A percentile compares a stretch with the other conserved stretches of the same genome.
Conservation (phyloP, 441 rosid genomes). For the Arabidopsis lyrata region DNA sequence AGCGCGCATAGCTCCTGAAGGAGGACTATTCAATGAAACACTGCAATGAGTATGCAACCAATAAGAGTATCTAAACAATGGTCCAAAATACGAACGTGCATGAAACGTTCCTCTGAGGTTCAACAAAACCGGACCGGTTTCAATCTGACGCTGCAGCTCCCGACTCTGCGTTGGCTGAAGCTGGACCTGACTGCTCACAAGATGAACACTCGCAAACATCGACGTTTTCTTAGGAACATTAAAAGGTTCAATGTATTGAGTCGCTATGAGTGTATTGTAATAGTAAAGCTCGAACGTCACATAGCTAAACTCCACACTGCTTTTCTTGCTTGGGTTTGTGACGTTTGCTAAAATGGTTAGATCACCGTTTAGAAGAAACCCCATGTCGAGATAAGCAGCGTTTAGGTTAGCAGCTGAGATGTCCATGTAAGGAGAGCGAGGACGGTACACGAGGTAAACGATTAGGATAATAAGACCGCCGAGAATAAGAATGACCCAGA, state of each 20-base stretch:
- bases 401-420: constrained; percentile 70
- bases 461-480: constrained; percentile 75
- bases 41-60: constrained; percentile 65
- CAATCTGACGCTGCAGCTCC: constrained; percentile 61
- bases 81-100: constrained; percentile 67
- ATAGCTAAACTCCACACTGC: constrained; percentile 63
- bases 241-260: constrained; percentile 71
- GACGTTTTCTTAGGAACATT: constrained; percentile 52
- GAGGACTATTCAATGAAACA: constrained; percentile 67
- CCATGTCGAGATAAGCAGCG: constrained; percentile 84
- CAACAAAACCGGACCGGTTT: constrained; percentile 55
- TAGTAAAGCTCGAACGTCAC: constrained; percentile 75
- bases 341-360: constrained; percentile 71
- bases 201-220: constrained; percentile 51
- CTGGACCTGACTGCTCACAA: constrained; percentile 78
- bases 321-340: constrained; percentile 83
- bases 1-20: constrained; percentile 62
- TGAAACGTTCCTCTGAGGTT: constrained; percentile 66
- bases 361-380: constrained; percentile 72
- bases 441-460: constrained; percentile 82
- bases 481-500: constrained; percentile 66
- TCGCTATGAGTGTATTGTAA: constrained; percentile 62
- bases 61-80: constrained; percentile 73
- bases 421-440: constrained; percentile 74
- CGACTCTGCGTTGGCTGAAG: constrained; percentile 54